Evolutionary conservation across 192 early-diverging fungal genomes (phyloP).

Genomic region (Backusella westeae): DNA sequence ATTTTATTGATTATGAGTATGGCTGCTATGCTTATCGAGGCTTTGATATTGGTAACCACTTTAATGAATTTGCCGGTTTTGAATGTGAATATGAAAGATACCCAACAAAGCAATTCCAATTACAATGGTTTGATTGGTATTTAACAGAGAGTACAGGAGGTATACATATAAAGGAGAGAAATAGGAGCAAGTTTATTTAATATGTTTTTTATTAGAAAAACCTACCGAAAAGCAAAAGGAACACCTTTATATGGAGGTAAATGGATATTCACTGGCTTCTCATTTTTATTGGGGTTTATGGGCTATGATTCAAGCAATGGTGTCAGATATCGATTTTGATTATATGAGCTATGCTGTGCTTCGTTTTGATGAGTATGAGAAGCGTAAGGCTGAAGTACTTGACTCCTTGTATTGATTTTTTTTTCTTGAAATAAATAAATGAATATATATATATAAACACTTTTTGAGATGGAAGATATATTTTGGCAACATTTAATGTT

Average conservation of each 20-base stretch:
- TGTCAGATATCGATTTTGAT: slow-evolving; percentile 94
- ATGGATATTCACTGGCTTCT: slow-evolving; percentile 80
- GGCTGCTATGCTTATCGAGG: slow-evolving; percentile 78
- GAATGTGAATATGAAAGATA: slow-evolving; percentile 91
- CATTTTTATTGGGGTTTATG: slow-evolving; percentile 91
- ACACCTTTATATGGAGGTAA: slow-evolving; percentile 72
- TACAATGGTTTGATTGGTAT: slow-evolving; percentile 75
- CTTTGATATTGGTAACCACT: slow-evolving; percentile 97
- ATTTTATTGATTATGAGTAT: slow-evolving; percentile 96
- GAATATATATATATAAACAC: neutral
- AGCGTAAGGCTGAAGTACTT: slow-evolving; percentile 24
- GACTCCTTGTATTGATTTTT: neutral
- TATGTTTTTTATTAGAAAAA: slow-evolving; percentile 20
- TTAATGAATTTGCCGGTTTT: slow-evolving; percentile 91
- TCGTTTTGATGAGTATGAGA: slow-evolving; percentile 78
- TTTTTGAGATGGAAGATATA: no score
- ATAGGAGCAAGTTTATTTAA: neutral
- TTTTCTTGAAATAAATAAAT: neutral
- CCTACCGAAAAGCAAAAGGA: slow-evolving; percentile 53
- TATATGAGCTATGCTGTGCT: slow-evolving; percentile 85
- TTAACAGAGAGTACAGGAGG: slow-evolving; percentile 43
- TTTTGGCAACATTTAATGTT: no score
- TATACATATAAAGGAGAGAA: slow-evolving; percentile 13
- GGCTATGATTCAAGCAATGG: slow-evolving; percentile 77
- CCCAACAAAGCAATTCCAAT: slow-evolving; percentile 68